Evolutionary conservation across 2,329 filamentous ascomycete species (phyloP).

Genomic region (Beauveria varroae): DNA sequence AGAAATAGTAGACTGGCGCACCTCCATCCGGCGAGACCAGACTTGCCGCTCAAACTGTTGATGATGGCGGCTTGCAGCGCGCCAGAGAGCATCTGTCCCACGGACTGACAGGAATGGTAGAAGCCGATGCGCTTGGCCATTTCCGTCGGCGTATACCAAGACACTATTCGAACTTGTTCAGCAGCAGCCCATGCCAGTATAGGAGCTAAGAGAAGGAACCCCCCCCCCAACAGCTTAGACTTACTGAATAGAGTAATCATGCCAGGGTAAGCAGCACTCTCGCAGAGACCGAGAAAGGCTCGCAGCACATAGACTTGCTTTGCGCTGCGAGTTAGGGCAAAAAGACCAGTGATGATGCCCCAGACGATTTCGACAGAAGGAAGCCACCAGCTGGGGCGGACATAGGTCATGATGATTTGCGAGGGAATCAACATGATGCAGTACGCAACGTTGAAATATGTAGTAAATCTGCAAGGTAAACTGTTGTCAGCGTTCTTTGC

Average conservation of each 20-base stretch:
- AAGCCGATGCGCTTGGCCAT: slow-evolving; percentile 33
- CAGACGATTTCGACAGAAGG: slow-evolving; percentile 27
- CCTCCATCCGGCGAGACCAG: slow-evolving; percentile 34
- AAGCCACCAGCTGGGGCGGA: slow-evolving; percentile 31
- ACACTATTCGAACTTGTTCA: slow-evolving; percentile 16
- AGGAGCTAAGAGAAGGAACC: no score
- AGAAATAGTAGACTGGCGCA: slow-evolving; percentile 14
- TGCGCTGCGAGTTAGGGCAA: slow-evolving; percentile 28
- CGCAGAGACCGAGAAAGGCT: slow-evolving; percentile 32
- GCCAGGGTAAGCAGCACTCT: slow-evolving; percentile 28
- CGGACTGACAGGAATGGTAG: slow-evolving; percentile 32
- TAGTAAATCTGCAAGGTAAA: slow-evolving; percentile 20
- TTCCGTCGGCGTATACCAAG: slow-evolving; percentile 33
- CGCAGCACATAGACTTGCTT: slow-evolving; percentile 29
- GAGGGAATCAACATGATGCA: slow-evolving; percentile 37
- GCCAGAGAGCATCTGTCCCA: slow-evolving; percentile 35
- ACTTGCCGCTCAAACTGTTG: slow-evolving; percentile 27
- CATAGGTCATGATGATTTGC: slow-evolving; percentile 30
- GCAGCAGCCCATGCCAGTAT: no score
- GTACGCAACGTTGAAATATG: slow-evolving; percentile 52
- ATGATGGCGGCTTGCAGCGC: slow-evolving; percentile 36
- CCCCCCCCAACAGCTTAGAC: neutral
- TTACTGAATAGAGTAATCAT: slow-evolving; percentile 27
- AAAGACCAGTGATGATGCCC: slow-evolving; percentile 19
- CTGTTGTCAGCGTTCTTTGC: neutral